A percentile compares a stretch with the other conserved stretches of the same genome.
phyloP scores from a whole-genome alignment of 2,329 filamentous ascomycete species.

The Hypoxylon sp. region DNA sequence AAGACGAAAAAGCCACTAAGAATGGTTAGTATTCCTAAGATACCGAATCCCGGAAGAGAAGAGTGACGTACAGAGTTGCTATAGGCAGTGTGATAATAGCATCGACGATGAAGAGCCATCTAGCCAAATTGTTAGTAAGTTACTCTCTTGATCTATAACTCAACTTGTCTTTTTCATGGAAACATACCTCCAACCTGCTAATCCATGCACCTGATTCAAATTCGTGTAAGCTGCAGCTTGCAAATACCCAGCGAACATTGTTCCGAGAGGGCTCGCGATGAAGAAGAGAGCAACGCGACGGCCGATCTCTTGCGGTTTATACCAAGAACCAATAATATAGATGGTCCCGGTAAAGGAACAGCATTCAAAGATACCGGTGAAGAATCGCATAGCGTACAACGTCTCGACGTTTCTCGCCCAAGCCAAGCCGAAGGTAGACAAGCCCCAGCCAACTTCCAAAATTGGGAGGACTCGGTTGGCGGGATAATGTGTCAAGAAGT shows the following conservation, averaged over 20 bases:
- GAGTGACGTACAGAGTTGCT: slow-evolving; percentile 50
- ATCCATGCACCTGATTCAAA: slow-evolving; percentile 57
- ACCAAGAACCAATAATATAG: slow-evolving; percentile 50
- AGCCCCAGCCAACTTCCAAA: slow-evolving; percentile 46
- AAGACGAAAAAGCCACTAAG: slow-evolving; percentile 55
- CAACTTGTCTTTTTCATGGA: background rate
- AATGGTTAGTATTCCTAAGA: slow-evolving; percentile 1
- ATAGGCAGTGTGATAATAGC: slow-evolving; percentile 65
- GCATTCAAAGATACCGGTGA: slow-evolving; percentile 47
- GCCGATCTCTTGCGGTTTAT: slow-evolving; percentile 50
- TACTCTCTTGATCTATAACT: background rate
- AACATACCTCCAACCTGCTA: slow-evolving; percentile 56
- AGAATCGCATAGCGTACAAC: slow-evolving; percentile 49
- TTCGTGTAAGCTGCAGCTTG: slow-evolving; percentile 64
- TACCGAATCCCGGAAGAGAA: background rate
- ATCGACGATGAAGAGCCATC: slow-evolving; percentile 67
- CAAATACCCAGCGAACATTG: slow-evolving; percentile 61
- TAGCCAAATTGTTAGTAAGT: slow-evolving; percentile 1
- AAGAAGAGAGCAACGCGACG: slow-evolving; percentile 60
- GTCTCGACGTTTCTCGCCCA: slow-evolving; percentile 47
- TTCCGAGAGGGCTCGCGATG: slow-evolving; percentile 58
- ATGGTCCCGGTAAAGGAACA: slow-evolving; percentile 44
- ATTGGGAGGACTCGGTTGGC: slow-evolving; percentile 45
- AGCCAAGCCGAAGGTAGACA: slow-evolving; percentile 44
- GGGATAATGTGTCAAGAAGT: slow-evolving; percentile 51